Conservation (phyloP, 352 stramenopile species). For the Pythium coloratum region DNA sequence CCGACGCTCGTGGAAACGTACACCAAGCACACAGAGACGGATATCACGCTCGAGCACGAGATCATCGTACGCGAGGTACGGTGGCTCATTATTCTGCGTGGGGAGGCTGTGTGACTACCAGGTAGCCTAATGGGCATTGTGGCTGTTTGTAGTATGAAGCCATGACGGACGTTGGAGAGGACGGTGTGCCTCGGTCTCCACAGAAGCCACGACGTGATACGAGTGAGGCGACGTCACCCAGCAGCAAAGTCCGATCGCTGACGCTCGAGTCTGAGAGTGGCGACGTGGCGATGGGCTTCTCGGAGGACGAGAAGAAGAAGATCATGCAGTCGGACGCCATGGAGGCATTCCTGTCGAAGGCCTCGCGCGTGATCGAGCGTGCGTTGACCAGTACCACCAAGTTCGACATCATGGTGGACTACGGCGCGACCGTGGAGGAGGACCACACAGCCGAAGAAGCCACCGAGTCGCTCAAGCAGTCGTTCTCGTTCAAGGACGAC, state of each 20-base stretch:
- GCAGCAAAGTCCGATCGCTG: constrained; percentile 34
- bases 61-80: constrained; percentile 52
- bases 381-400: constrained; percentile 73
- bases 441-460: constrained; percentile 55
- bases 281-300: constrained; percentile 30
- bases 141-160: constrained; percentile 16
- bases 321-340: constrained; percentile 76
- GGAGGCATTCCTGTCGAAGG: constrained; percentile 75
- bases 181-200: constrained; percentile 34
- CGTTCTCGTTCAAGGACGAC: constrained; percentile 69
- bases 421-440: constrained; percentile 68
- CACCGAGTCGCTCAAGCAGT: constrained; percentile 69
- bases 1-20: constrained; percentile 81
- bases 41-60: constrained; percentile 82
- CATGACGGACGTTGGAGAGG: constrained; percentile 16
- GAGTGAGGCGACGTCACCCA: constrained; percentile 39
- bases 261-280: constrained; percentile 40
- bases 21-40: constrained; percentile 82
- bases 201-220: constrained; percentile 33
- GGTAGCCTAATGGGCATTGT: neutral
- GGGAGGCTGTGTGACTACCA: neutral
- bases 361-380: constrained; percentile 78
- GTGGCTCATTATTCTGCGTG: neutral
- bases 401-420: constrained; percentile 87
- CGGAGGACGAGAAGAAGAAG: constrained; percentile 61